Evolutionary conservation across 306 rosid genomes (phyloP).

Genomic region (Canavalia gladiata): DNA sequence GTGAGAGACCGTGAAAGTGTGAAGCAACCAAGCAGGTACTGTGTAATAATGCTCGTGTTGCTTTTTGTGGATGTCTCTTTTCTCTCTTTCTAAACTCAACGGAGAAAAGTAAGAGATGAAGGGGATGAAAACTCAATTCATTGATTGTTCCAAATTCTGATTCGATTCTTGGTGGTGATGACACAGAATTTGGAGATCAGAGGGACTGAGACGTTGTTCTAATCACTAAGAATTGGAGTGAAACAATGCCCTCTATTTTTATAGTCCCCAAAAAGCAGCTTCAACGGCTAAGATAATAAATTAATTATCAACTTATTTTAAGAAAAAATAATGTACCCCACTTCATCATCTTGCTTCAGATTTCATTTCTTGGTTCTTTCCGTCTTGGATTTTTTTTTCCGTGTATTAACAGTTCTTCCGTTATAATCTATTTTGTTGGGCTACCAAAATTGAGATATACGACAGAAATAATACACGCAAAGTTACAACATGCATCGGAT

Average conservation of each 20-base stretch:
- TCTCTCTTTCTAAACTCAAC: constrained; percentile 4
- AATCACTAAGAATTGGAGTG: constrained; percentile 51
- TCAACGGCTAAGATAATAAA: constrained; percentile 48
- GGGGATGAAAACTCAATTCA: constrained; percentile 59
- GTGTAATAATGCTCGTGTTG: constrained; percentile 32
- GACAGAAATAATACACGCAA: no score
- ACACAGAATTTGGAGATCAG: constrained; percentile 65
- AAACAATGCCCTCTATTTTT: not conserved
- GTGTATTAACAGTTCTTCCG: no score
- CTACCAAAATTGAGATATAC: no score
- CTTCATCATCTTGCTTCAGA: not conserved
- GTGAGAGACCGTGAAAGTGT: constrained; percentile 27
- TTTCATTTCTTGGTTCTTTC: no score
- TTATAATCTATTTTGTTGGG: no score
- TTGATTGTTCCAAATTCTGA: constrained; percentile 62
- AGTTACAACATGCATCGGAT: no score
- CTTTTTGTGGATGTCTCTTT: constrained; percentile 27
- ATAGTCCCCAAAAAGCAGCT: constrained; percentile 1
- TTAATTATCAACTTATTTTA: not conserved
- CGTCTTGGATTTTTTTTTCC: no score
- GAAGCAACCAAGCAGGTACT: constrained; percentile 29
- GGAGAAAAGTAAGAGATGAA: constrained; percentile 29
- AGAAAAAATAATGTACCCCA: not conserved
- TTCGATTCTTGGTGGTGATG: constrained; percentile 69
- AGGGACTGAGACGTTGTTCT: constrained; percentile 68